Percentiles rank a stretch among this genome's conserved stretches.
These are phyloP conservation scores for Daldinia concentrica DNA, from an alignment of 495 filamentous ascomycete genomes.

Conservation along the genomic window DNA sequence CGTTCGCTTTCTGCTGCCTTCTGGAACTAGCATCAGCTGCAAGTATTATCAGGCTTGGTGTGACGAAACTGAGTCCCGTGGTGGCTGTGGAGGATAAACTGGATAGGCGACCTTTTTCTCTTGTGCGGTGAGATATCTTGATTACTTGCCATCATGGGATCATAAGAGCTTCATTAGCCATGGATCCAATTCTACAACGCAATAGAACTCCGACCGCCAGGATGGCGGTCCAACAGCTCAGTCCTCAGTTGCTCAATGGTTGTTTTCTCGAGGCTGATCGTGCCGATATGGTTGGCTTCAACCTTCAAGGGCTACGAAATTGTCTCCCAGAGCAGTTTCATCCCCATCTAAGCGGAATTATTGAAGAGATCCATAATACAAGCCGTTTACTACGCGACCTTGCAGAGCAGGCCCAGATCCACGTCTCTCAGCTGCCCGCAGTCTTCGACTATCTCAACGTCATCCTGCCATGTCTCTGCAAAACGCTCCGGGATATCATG, in stretches of 20 bases:
- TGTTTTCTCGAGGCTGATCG: slow-evolving; percentile 59
- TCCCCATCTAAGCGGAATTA: slow-evolving; percentile 52
- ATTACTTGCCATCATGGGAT: slow-evolving; percentile 29
- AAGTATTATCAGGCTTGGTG: slow-evolving; percentile 11
- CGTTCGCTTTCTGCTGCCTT: not conserved
- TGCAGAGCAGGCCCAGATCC: slow-evolving; percentile 61
- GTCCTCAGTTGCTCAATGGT: slow-evolving; percentile 52
- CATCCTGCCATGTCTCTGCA: slow-evolving; percentile 60
- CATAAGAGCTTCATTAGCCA: slow-evolving; percentile 20
- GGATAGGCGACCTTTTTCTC: slow-evolving; percentile 9
- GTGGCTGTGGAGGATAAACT: slow-evolving; percentile 36
- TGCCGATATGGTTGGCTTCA: slow-evolving; percentile 51
- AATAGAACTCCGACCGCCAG: slow-evolving; percentile 19
- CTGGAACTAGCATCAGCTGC: slow-evolving; percentile 6
- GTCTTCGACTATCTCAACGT: slow-evolving; percentile 62
- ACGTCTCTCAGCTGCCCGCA: slow-evolving; percentile 56
- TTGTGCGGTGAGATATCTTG: slow-evolving; percentile 18
- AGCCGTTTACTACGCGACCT: slow-evolving; percentile 60
- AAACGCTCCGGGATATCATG: slow-evolving; percentile 61
- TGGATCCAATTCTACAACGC: slow-evolving; percentile 30
- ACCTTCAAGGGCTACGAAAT: slow-evolving; percentile 54
- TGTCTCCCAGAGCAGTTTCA: slow-evolving; percentile 53
- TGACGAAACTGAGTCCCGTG: slow-evolving; percentile 8
- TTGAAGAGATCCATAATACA: slow-evolving; percentile 53
- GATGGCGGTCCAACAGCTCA: slow-evolving; percentile 31